Conservation (phyloP, 1,139 yeast species). For the Hyphopichia khmerensis region DNA sequence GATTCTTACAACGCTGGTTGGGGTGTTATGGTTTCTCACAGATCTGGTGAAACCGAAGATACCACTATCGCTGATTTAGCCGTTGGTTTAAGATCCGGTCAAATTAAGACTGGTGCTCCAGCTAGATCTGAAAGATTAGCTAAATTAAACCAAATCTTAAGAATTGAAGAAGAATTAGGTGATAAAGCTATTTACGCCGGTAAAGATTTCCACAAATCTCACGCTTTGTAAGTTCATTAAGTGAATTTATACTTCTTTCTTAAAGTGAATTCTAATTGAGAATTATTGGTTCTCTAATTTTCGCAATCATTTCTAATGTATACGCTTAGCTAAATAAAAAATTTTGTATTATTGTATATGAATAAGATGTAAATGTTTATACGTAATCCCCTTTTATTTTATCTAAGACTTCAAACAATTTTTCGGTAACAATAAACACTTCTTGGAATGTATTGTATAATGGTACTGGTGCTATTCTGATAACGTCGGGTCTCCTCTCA, state of each 20-base stretch:
- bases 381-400: constrained; percentile 7
- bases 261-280: no score
- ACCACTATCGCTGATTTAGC: constrained; percentile 94
- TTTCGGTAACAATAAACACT: constrained; percentile 45
- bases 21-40: constrained; percentile 98
- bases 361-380: not conserved
- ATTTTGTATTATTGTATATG: no score
- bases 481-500: constrained; percentile 86
- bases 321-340: not conserved
- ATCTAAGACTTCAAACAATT: constrained; percentile 42
- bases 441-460: constrained; percentile 77
- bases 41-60: constrained; percentile 99
- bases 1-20: constrained; percentile 89
- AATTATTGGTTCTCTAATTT: not conserved
- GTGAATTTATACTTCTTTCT: not conserved
- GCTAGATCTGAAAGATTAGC: constrained; percentile 99
- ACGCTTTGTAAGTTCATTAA: constrained; percentile 22
- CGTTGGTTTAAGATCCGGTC: constrained; percentile 96
- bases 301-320: constrained; percentile 2
- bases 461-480: constrained; percentile 81
- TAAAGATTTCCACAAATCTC: constrained; percentile 67
- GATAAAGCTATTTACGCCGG: constrained; percentile 95
- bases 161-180: constrained; percentile 97
- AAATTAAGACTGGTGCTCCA: constrained; percentile 99
- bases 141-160: constrained; percentile 92